Base-by-base conservation (phyloP, 768 basidiomycete genomes). In the Daedaleopsis nitida region DNA sequence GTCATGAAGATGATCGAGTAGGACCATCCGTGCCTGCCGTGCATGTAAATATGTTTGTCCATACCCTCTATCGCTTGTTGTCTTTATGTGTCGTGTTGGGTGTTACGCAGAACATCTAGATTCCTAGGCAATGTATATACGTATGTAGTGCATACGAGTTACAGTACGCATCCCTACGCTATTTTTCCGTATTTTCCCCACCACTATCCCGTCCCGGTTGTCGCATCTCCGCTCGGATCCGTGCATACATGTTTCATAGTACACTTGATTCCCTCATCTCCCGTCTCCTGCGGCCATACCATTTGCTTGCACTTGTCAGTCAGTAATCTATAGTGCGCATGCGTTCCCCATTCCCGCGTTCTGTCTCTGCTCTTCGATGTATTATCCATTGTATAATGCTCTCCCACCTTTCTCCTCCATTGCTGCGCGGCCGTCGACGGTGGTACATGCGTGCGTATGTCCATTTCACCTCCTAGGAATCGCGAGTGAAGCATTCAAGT, bases 1-100 rank as follows among this genome's bases (percentile, higher is more conserved):
- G 79, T 86, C 27, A 71, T 74, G 69, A 80, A 78, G 69, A 83
- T 83, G 64, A 79, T 84, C 55, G 76, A 78, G 73, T 82, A 52
- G 63, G 35, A 16, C 43, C 32, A 16, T 42, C 53, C 32, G 43
- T n/a, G 44, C 3, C 37, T 9, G 11, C 16, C 45, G 42, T 45
- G 14, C 9, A 38, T 11, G 35, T 37, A n/a, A 1, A 8, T 34
- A 24, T 43, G n/a, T 35, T 16, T 52, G 32, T 52, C 32, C 32
- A 12, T 37, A 32, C 27, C 39, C 32, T 32, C 27, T 32, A 7
- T 32, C 27, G 27, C 13, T 19, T 47, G 39, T 17, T 21, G 52
- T 48, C n/a, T 34, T 19, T 27, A 13, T 24, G 39, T 13, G 9
- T 21, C 21, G 47, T 13, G 47, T 19, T 21, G 1, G 19, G 53